Base-by-base conservation (phyloP, 192 early-diverging fungal genomes). In the Glomus cerebriforme region DNA sequence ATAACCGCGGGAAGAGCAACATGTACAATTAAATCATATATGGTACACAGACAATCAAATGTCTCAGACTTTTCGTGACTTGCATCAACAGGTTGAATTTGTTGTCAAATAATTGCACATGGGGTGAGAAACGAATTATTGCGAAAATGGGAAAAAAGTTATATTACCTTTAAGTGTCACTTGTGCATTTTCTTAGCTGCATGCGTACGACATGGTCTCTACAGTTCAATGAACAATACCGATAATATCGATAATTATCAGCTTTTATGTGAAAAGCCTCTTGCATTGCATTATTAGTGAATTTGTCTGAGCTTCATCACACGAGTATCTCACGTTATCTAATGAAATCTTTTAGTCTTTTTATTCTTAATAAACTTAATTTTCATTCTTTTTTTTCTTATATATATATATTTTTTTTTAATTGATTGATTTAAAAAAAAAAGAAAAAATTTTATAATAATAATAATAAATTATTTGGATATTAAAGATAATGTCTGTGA, bases 111-210 rank as follows among this genome's bases (percentile, higher is more conserved):
- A 31, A 64, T 26, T 31, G 62, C 62, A 64, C 62, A 64, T 64
- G 62, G 62, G 62, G 24, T 31, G 29, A 64, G 26, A 26, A 64
- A 26, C 15, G 62, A 64, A 64, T 64, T 64, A 64, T 31, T 31
- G 62, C 62, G 24, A 64, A 64, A 64, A 64, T 64, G 62, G 62
- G 24, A 64, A 64, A 64, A 26, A 31, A n/a, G 3, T 64, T 64
- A 64, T 64, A 64, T 64, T 64, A 29, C 62, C 24, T 22, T 27
- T 64, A 64, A 31, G 62, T 31, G 13, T 64, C 62, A 64, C 62
- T 64, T 64, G 12, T 31, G 24, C 62, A 31, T 31, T 64, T 26
- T 15, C 12, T 64, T 63, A 2, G 10, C 7, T 31, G 62, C 27
- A 31, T 31, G 26, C 27, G 27, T 15, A 31, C n/a, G 10, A 64